Evolutionary conservation across 75 land plant species (phyloP).

Genomic region (Adiantum capillusveneris): DNA sequence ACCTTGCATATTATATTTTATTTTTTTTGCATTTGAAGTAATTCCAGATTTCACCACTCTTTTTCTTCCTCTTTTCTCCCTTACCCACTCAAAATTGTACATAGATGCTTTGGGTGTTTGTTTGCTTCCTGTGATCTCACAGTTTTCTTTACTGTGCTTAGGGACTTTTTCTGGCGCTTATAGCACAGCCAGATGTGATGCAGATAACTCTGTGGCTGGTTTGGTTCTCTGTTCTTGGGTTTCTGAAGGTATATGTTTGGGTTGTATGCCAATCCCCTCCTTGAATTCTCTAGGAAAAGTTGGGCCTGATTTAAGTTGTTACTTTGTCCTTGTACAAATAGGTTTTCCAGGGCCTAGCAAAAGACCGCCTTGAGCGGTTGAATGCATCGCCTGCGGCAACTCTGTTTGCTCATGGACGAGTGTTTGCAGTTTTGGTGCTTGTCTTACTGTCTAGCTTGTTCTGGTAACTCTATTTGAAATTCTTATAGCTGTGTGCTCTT

Average conservation of each 20-base stretch:
- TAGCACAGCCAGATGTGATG: constrained; percentile 61
- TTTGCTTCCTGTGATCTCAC: no score
- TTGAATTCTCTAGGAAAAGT: neutral
- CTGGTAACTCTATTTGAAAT: constrained; percentile 13
- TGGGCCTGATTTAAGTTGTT: neutral
- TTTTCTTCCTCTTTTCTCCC: no score
- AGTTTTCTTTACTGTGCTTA: no score
- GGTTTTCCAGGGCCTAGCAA: constrained; percentile 91
- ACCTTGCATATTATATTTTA: no score
- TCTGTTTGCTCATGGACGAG: constrained; percentile 67
- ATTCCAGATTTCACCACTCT: no score
- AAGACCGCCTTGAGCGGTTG: constrained; percentile 82
- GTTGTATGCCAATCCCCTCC: no score
- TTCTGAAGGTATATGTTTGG: constrained; percentile 76
- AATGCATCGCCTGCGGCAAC: constrained; percentile 96
- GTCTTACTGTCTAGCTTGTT: constrained; percentile 30
- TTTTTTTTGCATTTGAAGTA: no score
- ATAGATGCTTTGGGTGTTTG: no score
- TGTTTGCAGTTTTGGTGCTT: constrained; percentile 44
- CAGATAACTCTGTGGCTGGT: constrained; percentile 65
- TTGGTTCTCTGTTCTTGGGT: constrained; percentile 75
- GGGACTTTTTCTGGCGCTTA: constrained; percentile 82
- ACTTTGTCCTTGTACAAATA: constrained; percentile 15
- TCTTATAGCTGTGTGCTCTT: neutral
- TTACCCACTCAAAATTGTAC: no score